Evolutionary conservation across 306 rosid genomes (phyloP).

Genomic region (apple (Malus domestica)): ASM211411v1 NC_041797.1:1827001-1827500

Average conservation of each 20-base stretch:
- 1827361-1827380: neutral
- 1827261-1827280: conserved; percentile 31
- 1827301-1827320: conserved; percentile 33
- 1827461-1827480: conserved; percentile 27
- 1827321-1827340: neutral
- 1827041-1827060: conserved; percentile 5
- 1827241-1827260: neutral
- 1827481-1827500: neutral
- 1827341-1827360: neutral
- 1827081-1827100: conserved; percentile 31
- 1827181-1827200: conserved; percentile 10
- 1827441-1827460: neutral
- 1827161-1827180: neutral
- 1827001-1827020: conserved; percentile 20
- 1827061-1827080: conserved; percentile 9
- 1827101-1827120: neutral
- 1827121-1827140: conserved; percentile 11
- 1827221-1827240: conserved; percentile 10
- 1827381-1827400: too few relatives aligned
- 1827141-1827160: conserved; percentile 25
- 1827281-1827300: conserved; percentile 20
- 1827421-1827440: conserved; percentile 16
- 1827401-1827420: conserved; percentile 42
- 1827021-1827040: conserved; percentile 9
- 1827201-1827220: neutral